Base-by-base conservation (phyloP, 192 early-diverging fungal genomes). In the Backusella circina region DNA sequence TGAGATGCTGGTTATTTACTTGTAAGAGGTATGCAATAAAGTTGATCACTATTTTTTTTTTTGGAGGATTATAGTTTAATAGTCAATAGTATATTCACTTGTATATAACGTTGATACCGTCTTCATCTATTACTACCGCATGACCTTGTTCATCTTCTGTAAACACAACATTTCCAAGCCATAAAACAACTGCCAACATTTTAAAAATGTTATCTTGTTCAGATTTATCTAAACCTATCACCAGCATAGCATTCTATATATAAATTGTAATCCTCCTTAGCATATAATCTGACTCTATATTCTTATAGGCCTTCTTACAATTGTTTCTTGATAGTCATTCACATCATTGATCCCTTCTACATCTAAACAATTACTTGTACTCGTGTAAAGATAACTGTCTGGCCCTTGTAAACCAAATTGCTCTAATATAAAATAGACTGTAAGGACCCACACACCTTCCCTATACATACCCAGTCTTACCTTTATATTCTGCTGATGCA, bases 81-180 rank as follows among this genome's bases (percentile, higher is more conserved):
- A n/a, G n/a, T n/a, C n/a, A n/a, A n/a, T n/a, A n/a, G n/a, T n/a
- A n/a, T n/a, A n/a, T n/a, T n/a, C n/a, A n/a, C n/a, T n/a, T n/a
- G n/a, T n/a, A n/a, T n/a, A n/a, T n/a, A n/a, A n/a, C n/a, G n/a
- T n/a, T n/a, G n/a, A n/a, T n/a, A 89, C 85, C 88, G 74, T 89
- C 85, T 26, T 39, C 78, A 76, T 92, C 91, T 7, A 81, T 81
- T 50, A 93, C 82, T 32, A 78, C 75, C 10, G 92, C 85, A 75
- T 88, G 88, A 16, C 93, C 95, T 37, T 92, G 86, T 73, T 91
- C 90, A 69, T 91, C 90, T 79, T 98, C 96, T 26, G 78, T 77
- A 82, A 99, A 99, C 65, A 92, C 87, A 36, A 97, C 85, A 78
- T 99, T 99, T 70, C 98, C 98, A 35, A 99, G 84, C 91, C 98